Base-by-base conservation (phyloP, 768 basidiomycete species). In the Asterophora lycoperdoides region DNA sequence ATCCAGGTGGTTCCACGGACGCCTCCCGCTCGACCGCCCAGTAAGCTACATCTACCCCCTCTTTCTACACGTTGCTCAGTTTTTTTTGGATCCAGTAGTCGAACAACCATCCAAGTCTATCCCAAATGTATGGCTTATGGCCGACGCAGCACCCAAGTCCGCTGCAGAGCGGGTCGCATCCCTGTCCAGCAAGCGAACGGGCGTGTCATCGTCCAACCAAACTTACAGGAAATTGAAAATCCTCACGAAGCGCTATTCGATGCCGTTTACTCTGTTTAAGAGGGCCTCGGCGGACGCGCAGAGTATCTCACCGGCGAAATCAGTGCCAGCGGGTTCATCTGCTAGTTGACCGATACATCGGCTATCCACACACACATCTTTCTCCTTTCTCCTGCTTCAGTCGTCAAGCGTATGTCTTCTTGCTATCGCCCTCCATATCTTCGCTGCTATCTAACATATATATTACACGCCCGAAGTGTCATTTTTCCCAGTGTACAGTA, bases 101-200 rank as follows among this genome's bases (percentile, higher is more conserved):
- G 44, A 44, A 3, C 30, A 44, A 18, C 41, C 41, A 7, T 47
- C 45, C 36, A 17, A 41, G 30, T 49, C 55, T 10, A 70, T 79
- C 14, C 77, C 80, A 0, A 75, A 77, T 1, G 71, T 77, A 56
- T 79, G 78, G 80, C 64, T 73, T 45, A 67, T 74, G 50, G 64
- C 66, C 4, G 77, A 79, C 52, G 58, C 63, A 10, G 23, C 34
- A 18, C 66, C 65, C 4, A 71, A 68, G 46, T 58, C 68, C 13
- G 59, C 65, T 10, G 55, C 64, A 9, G 64, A 68, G 43, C 65
- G 67, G 19, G 64, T 64, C 15, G 65, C 66, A 23, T 23, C 23
- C 23, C 23, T 23, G 30, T 62, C 64, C 29, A 51, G 68, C 39
- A 59, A 59, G 60, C 56, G 59, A 3, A 51, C 55, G 2, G 47